phyloP scores from a whole-genome alignment of 768 basidiomycete genomes.

The Tubosaeta brunneosetosa region DNA sequence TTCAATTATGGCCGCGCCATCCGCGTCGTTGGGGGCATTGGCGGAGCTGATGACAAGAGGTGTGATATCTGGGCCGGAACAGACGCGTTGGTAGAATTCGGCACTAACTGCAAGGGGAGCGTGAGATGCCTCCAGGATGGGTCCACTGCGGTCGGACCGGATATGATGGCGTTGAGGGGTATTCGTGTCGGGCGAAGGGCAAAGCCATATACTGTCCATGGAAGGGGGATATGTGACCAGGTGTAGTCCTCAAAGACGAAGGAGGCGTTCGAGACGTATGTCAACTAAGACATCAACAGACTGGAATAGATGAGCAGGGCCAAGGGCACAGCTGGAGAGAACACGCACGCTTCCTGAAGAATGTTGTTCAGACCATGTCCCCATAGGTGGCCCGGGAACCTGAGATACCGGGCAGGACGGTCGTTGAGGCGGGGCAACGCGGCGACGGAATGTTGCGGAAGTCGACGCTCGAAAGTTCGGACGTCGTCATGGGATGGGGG shows the following conservation, averaged over 20 bases:
- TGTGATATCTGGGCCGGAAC: slow-evolving; percentile 32
- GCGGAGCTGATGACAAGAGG: slow-evolving; percentile 34
- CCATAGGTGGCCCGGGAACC: slow-evolving; percentile 55
- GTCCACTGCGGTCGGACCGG: slow-evolving; percentile 50
- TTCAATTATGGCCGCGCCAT: slow-evolving; percentile 40
- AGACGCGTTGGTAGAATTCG: slow-evolving; percentile 47
- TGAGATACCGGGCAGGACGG: slow-evolving; percentile 34
- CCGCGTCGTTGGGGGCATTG: slow-evolving; percentile 34
- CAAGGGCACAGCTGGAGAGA: neutral
- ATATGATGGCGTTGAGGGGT: slow-evolving; percentile 56
- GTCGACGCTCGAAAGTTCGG: slow-evolving; percentile 30
- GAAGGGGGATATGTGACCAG: slow-evolving; percentile 52
- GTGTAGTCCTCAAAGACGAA: slow-evolving; percentile 62
- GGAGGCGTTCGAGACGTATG: slow-evolving; percentile 45
- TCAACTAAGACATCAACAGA: slow-evolving; percentile 48
- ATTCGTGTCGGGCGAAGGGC: slow-evolving; percentile 47
- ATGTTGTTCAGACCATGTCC: slow-evolving; percentile 60
- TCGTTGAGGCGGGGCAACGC: slow-evolving; percentile 3
- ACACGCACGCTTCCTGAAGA: slow-evolving; percentile 54
- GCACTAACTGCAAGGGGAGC: slow-evolving; percentile 40
- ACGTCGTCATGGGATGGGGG: slow-evolving; percentile 38
- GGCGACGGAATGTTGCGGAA: slow-evolving; percentile 37
- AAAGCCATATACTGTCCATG: slow-evolving; percentile 52
- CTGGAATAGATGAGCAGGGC: slow-evolving; percentile 23
- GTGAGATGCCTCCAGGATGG: slow-evolving; percentile 23